Evolutionary conservation across 345 rosid species (phyloP).

Genomic region (Hypericum perforatum): DNA sequence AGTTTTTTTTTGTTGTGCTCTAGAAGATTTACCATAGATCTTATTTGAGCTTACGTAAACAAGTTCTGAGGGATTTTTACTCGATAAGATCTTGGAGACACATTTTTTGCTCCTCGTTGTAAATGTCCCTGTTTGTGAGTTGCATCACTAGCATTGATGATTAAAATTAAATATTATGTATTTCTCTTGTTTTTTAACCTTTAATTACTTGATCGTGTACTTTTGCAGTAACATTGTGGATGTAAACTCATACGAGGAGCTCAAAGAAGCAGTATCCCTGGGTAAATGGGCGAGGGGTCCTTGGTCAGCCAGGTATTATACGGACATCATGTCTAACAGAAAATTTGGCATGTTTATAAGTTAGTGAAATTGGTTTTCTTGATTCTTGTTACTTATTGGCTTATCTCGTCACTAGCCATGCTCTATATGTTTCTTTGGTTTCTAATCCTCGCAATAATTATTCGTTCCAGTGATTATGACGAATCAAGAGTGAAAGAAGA

Average conservation of each 20-base stretch:
- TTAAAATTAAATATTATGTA: neutral
- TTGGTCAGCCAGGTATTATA: conserved; percentile 90
- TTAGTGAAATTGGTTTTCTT: neutral
- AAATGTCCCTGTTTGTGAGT: too few species aligned
- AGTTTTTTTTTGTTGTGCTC: too few species aligned
- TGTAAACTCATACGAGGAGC: conserved; percentile 78
- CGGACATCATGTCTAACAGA: too few species aligned
- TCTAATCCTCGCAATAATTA: neutral
- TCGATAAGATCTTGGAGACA: too few species aligned
- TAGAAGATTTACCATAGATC: too few species aligned
- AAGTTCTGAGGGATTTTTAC: too few species aligned
- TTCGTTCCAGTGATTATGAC: conserved; percentile 50
- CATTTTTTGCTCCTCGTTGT: too few species aligned
- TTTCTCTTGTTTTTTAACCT: neutral
- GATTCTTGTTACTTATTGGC: neutral
- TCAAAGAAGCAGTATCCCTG: conserved; percentile 52
- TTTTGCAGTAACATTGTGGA: conserved; percentile 72
- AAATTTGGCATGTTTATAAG: neutral
- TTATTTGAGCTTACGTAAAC: too few species aligned
- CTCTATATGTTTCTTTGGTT: neutral
- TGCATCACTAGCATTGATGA: neutral
- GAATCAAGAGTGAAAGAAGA: conserved; percentile 84
- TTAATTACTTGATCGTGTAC: neutral
- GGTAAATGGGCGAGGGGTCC: conserved; percentile 99
- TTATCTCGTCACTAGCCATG: neutral